phyloP scores from a whole-genome alignment of 257 asterid genomes.

The Ophiorrhiza pumila region DNA sequence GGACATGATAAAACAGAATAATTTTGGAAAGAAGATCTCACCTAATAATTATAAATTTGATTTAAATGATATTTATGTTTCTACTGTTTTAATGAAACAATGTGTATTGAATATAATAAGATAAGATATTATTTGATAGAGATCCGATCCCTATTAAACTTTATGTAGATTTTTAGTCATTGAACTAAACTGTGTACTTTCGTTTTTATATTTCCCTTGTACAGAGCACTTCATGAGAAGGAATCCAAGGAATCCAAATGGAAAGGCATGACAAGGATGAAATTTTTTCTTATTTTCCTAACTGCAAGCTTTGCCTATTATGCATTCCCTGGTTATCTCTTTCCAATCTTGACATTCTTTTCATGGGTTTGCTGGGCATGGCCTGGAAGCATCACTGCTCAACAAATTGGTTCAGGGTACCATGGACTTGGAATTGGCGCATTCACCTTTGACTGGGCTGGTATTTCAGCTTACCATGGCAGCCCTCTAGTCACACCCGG shows the following conservation, averaged over 20 bases:
- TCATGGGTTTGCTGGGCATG: constrained; percentile 99
- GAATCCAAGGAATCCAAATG: constrained; percentile 66
- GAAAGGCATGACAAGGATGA: constrained; percentile 75
- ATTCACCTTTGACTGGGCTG: constrained; percentile 99
- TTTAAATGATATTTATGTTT: too few relatives aligned
- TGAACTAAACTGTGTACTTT: background rate
- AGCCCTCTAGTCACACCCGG: constrained; percentile 95
- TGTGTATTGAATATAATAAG: too few relatives aligned
- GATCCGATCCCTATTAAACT: too few relatives aligned
- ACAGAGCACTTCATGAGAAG: constrained; percentile 95
- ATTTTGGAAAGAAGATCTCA: too few relatives aligned
- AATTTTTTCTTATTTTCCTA: constrained; percentile 73
- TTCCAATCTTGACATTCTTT: constrained; percentile 84
- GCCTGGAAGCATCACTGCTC: constrained; percentile 90
- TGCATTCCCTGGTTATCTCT: constrained; percentile 82
- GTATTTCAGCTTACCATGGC: constrained; percentile 96
- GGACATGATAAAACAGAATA: too few relatives aligned
- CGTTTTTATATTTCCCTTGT: background rate
- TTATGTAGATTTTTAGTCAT: background rate
- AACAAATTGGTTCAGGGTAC: constrained; percentile 94
- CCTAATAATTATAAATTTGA: too few relatives aligned
- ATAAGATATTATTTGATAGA: too few relatives aligned
- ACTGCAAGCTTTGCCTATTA: constrained; percentile 74
- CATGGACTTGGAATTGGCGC: constrained; percentile 97
- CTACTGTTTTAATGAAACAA: too few relatives aligned